Evolutionary conservation across 2,329 filamentous ascomycete species (phyloP).

Genomic region (Alternaria sp.): DNA sequence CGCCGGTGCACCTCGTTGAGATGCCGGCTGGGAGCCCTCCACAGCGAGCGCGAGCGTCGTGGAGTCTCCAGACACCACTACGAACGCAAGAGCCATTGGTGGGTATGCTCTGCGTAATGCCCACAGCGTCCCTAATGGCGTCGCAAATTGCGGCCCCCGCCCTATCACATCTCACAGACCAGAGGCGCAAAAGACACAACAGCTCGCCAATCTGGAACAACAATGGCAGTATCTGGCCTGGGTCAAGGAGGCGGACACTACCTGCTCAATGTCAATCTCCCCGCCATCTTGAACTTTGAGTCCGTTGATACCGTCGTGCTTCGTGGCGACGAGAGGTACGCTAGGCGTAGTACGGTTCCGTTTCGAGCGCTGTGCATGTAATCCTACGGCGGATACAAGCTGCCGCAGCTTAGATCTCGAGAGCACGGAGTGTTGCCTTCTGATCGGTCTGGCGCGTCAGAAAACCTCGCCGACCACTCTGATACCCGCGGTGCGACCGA

Average conservation of each 20-base stretch:
- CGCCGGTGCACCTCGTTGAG: slow-evolving; percentile 12
- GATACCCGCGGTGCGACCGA: slow-evolving; percentile 3
- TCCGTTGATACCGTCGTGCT: not conserved
- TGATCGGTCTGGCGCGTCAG: slow-evolving; percentile 11
- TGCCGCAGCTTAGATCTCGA: slow-evolving; percentile 11
- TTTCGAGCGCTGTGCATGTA: slow-evolving; percentile 17
- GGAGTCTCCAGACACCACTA: slow-evolving; percentile 2
- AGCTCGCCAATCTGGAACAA: slow-evolving; percentile 19
- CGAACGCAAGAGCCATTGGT: slow-evolving; percentile 3
- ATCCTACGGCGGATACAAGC: slow-evolving; percentile 10
- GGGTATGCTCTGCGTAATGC: not conserved
- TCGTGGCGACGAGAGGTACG: slow-evolving; percentile 7
- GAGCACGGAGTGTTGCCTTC: slow-evolving; percentile 12
- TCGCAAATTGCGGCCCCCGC: not conserved
- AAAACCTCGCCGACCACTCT: slow-evolving; percentile 11
- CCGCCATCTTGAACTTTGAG: slow-evolving; percentile 3
- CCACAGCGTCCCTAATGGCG: not conserved
- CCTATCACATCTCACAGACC: slow-evolving; percentile 10
- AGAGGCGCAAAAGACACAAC: slow-evolving; percentile 15
- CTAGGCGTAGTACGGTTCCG: slow-evolving; percentile 15
- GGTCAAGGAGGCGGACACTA: not conserved
- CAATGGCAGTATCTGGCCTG: slow-evolving; percentile 7
- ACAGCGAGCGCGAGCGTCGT: slow-evolving; percentile 5
- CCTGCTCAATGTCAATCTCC: not conserved
- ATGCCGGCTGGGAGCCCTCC: slow-evolving; percentile 9